A percentile compares a stretch with the other conserved stretches of the same genome.
phyloP scores from a whole-genome alignment of 2,329 filamentous ascomycete species.

The Cladosporium sp. region DNA sequence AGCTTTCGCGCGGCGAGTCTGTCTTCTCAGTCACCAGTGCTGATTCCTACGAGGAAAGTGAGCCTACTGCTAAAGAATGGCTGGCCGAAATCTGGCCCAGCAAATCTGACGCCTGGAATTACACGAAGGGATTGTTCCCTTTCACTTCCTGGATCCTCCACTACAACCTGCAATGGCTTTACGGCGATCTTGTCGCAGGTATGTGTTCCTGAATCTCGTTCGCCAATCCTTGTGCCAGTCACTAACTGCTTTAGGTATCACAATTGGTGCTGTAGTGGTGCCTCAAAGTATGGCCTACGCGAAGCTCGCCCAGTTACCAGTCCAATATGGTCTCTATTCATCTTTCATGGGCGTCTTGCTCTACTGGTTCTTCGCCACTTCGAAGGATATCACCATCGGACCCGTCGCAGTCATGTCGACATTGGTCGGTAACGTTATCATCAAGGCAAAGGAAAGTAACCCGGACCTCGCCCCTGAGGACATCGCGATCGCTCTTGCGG shows the following conservation, averaged over 20 bases:
- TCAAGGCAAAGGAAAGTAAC: conserved; percentile 57
- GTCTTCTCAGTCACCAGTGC: conserved; percentile 71
- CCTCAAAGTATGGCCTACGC: conserved; percentile 97
- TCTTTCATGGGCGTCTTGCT: conserved; percentile 94
- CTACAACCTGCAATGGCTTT: conserved; percentile 88
- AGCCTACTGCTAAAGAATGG: conserved; percentile 75
- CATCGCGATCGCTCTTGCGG: conserved; percentile 74
- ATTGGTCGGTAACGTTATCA: conserved; percentile 78
- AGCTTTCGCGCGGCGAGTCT: conserved; percentile 75
- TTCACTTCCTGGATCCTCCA: conserved; percentile 84
- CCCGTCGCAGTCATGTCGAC: conserved; percentile 96
- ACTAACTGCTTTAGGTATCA: conserved; percentile 54
- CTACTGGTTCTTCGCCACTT: conserved; percentile 98
- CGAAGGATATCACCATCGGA: conserved; percentile 97
- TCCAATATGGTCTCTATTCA: conserved; percentile 86
- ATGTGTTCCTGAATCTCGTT: conserved; percentile 33
- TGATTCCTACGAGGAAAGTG: conserved; percentile 79
- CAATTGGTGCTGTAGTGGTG: conserved; percentile 79
- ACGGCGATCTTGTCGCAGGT: conserved; percentile 88
- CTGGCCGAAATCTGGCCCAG: conserved; percentile 64
- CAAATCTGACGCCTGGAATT: conserved; percentile 55
- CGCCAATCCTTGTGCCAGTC: neutral
- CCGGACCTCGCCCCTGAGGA: conserved; percentile 63
- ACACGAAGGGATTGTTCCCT: conserved; percentile 75
- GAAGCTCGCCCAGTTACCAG: conserved; percentile 72